Percentiles rank a stretch among this genome's conserved stretches.
Evolutionary conservation across 2,329 filamentous ascomycete species (phyloP).

Genomic region (Leptosphaerulina australis): DNA sequence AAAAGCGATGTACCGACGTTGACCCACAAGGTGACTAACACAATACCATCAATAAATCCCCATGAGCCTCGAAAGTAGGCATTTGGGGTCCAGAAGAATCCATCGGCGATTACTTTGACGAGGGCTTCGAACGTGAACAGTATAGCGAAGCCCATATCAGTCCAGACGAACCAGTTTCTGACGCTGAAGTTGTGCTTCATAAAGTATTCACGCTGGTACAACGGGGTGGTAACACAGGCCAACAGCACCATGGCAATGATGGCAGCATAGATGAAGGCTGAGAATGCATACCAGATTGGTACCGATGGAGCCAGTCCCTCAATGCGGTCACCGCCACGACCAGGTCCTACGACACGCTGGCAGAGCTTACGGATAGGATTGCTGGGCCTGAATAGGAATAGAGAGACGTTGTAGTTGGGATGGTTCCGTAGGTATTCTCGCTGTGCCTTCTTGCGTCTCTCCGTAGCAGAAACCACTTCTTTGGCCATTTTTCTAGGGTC

Average conservation of each 20-base stretch:
- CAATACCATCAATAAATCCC: slow-evolving; percentile 93
- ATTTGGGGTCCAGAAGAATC: slow-evolving; percentile 95
- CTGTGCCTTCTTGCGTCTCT: slow-evolving; percentile 84
- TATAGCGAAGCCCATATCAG: slow-evolving; percentile 85
- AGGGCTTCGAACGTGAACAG: slow-evolving; percentile 84
- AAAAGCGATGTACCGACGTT: slow-evolving; percentile 84
- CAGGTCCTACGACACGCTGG: slow-evolving; percentile 88
- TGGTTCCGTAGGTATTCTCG: slow-evolving; percentile 86
- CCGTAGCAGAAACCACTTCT: slow-evolving; percentile 83
- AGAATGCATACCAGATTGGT: slow-evolving; percentile 89
- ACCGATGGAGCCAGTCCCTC: slow-evolving; percentile 90
- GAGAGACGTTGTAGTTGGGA: slow-evolving; percentile 88
- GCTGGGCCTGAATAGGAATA: slow-evolving; percentile 82
- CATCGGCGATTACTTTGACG: slow-evolving; percentile 94
- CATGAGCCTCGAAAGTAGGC: slow-evolving; percentile 96
- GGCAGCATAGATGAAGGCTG: slow-evolving; percentile 88
- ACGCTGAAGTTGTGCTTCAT: slow-evolving; percentile 63
- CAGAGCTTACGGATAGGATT: slow-evolving; percentile 82
- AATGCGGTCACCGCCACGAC: slow-evolving; percentile 82
- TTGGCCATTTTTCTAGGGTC: slow-evolving; percentile 88
- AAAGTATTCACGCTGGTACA: slow-evolving; percentile 92
- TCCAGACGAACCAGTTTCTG: slow-evolving; percentile 93
- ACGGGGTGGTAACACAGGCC: slow-evolving; percentile 89
- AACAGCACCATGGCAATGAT: slow-evolving; percentile 98
- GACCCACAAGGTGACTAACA: slow-evolving; percentile 92